Evolutionary conservation across 2,329 filamentous ascomycete genomes (phyloP).

Genomic region (Proliferodiscus dingleyae): DNA sequence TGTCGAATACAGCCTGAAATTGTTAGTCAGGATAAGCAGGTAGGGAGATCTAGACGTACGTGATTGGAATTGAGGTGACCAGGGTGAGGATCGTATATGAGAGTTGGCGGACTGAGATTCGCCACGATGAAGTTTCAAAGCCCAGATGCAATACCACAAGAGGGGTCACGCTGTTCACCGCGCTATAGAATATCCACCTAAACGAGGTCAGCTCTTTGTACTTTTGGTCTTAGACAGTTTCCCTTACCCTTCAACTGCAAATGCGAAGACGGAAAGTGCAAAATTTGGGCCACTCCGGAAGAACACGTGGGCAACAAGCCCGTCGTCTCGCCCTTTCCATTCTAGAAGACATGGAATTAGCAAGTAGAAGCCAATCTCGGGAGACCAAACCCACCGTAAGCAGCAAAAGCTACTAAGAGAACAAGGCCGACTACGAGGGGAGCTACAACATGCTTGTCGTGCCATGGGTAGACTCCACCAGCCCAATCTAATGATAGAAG

Average conservation of each 20-base stretch:
- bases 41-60: constrained; percentile 22
- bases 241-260: constrained; percentile 47
- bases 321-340: constrained; percentile 50
- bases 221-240: neutral
- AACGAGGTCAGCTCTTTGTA: constrained; percentile 1
- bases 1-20: constrained; percentile 38
- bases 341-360: constrained; percentile 35
- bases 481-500: constrained; percentile 44
- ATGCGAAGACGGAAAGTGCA: constrained; percentile 49
- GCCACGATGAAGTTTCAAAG: constrained; percentile 42
- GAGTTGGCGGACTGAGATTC: constrained; percentile 44
- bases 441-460: constrained; percentile 26
- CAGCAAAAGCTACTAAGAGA: constrained; percentile 28
- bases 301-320: constrained; percentile 52
- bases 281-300: constrained; percentile 51
- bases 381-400: constrained; percentile 34
- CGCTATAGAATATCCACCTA: constrained; percentile 51
- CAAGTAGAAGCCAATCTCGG: neutral
- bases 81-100: constrained; percentile 39
- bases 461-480: constrained; percentile 37
- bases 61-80: constrained; percentile 39
- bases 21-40: neutral
- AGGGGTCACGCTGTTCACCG: constrained; percentile 46
- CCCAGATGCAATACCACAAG: constrained; percentile 46
- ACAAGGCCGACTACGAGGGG: constrained; percentile 30